Percentiles rank a stretch among this genome's conserved stretches.
Evolutionary conservation across 2,329 filamentous ascomycete genomes (phyloP).

Genomic region (Xylariaceae sp.): DNA sequence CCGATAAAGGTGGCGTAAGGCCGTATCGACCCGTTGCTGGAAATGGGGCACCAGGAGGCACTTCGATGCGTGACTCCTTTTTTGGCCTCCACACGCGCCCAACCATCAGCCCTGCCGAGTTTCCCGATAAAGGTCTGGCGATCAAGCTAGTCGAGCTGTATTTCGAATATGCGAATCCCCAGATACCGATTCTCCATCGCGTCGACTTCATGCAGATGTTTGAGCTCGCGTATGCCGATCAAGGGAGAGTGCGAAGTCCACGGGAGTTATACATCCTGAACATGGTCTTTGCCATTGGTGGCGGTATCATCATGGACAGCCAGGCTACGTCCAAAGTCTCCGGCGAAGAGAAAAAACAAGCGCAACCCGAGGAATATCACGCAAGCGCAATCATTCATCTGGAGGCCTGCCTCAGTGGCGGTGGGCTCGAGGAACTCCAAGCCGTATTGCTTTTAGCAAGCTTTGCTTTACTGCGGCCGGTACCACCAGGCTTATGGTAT

Average conservation of each 20-base stretch:
- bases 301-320: constrained; percentile 79
- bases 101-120: constrained; percentile 78
- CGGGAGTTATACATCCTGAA: constrained; percentile 91
- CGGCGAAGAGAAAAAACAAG: constrained; percentile 42
- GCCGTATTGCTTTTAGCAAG: constrained; percentile 88
- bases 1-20: constrained; percentile 62
- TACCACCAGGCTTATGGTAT: constrained; percentile 86
- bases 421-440: constrained; percentile 88
- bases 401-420: constrained; percentile 82
- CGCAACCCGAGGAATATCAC: constrained; percentile 93
- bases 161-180: constrained; percentile 94
- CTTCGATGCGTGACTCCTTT: constrained; percentile 91
- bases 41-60: constrained; percentile 54
- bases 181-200: constrained; percentile 88
- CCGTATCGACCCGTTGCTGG: constrained; percentile 55
- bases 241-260: constrained; percentile 65
- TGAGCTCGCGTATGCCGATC: constrained; percentile 72
- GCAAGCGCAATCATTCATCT: constrained; percentile 90
- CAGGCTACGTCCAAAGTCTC: constrained; percentile 42
- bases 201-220: constrained; percentile 88
- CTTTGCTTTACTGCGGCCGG: constrained; percentile 85
- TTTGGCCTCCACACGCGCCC: constrained; percentile 94
- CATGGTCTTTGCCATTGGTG: constrained; percentile 95
- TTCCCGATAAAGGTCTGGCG: constrained; percentile 75
- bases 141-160: constrained; percentile 75